Evolutionary conservation across 805 yeast species (phyloP).

Genomic region (Metschnikowia borealis): DNA sequence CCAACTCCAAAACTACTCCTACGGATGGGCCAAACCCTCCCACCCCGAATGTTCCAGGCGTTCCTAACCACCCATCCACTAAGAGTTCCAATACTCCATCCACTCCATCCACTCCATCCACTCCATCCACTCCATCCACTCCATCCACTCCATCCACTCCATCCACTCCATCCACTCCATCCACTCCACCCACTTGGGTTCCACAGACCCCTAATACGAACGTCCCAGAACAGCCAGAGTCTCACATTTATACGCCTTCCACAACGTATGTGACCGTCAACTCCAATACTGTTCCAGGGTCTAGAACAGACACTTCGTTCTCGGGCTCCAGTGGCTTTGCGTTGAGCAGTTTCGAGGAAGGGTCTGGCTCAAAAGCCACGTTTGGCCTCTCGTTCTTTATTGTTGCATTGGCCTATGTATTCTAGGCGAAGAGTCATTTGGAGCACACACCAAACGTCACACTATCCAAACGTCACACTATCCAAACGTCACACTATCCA

Average conservation of each 20-base stretch:
- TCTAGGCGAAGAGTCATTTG: not conserved
- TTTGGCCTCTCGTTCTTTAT: not conserved
- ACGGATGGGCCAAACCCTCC: not conserved
- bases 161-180: not conserved
- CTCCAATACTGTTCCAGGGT: not conserved
- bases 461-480: too few species aligned
- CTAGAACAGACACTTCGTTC: not conserved
- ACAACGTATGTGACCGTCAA: not conserved
- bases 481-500: too few species aligned
- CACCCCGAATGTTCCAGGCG: not conserved
- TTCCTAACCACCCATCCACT: not conserved
- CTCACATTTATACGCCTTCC: not conserved
- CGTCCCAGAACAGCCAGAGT: not conserved
- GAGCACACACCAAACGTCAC: too few species aligned
- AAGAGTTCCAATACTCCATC: not conserved
- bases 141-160: not conserved
- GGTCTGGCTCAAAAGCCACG: not conserved
- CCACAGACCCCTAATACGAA: not conserved
- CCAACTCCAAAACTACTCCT: not conserved
- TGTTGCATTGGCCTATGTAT: not conserved
- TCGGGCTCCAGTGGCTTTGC: not conserved
- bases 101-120: not conserved
- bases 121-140: not conserved
- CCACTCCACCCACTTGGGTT: not conserved
- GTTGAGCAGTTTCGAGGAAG: not conserved